phyloP scores from a whole-genome alignment of 2,329 filamentous ascomycete genomes.

The Trichophyton simii region DNA sequence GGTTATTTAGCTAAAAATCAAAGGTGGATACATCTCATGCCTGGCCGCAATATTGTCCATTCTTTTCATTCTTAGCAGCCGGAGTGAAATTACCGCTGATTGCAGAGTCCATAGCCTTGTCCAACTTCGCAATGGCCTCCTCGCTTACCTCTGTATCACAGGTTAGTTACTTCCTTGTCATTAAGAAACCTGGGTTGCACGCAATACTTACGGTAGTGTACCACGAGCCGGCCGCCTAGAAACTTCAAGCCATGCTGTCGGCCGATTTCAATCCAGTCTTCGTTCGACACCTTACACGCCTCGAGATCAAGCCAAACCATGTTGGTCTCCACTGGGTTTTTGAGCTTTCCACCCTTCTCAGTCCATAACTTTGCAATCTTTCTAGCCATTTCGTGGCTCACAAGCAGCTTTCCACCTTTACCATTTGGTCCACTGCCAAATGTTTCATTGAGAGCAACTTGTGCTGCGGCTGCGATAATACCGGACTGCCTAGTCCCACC shows the following conservation, averaged over 20 bases:
- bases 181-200: neutral
- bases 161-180: neutral
- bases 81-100: constrained; percentile 6
- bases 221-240: constrained; percentile 47
- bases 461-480: constrained; percentile 60
- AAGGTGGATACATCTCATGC: neutral
- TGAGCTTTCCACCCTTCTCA: constrained; percentile 53
- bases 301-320: constrained; percentile 77
- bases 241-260: constrained; percentile 47
- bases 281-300: constrained; percentile 41
- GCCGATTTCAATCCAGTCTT: constrained; percentile 44
- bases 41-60: constrained; percentile 2
- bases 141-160: constrained; percentile 32
- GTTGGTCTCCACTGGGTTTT: constrained; percentile 69
- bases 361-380: constrained; percentile 55
- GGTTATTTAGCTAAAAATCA: no score
- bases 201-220: constrained; percentile 50
- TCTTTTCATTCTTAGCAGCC: neutral
- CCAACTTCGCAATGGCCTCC: constrained; percentile 20
- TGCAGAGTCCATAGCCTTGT: constrained; percentile 19
- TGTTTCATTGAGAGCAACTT: constrained; percentile 66
- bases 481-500: constrained; percentile 67
- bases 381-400: constrained; percentile 51
- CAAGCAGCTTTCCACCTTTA: constrained; percentile 49
- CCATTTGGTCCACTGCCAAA: constrained; percentile 50